These are phyloP conservation scores for Leptographium procerum DNA, from an alignment of 2,329 filamentous ascomycete species.

Conservation along the genomic window DNA sequence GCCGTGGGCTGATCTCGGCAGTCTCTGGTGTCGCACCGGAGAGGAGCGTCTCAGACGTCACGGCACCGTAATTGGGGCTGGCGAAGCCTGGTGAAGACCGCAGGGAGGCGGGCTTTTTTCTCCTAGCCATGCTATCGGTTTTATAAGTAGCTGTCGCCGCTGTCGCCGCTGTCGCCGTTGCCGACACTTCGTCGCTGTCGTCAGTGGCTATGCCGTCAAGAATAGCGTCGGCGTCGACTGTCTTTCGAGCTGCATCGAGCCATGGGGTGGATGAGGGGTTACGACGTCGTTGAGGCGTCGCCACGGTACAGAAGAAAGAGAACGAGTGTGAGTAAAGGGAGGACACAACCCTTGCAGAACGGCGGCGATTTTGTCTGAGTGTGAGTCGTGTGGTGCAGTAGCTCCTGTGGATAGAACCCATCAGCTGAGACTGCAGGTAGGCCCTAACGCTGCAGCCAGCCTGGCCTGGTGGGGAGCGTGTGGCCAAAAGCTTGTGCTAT, in stretches of 20 bases:
- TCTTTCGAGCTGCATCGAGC: not conserved
- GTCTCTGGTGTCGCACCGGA: not conserved
- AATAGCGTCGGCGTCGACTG: not conserved
- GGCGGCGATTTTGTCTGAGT: not conserved
- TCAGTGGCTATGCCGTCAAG: not conserved
- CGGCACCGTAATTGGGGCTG: slow-evolving; percentile 23
- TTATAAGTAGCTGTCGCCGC: not conserved
- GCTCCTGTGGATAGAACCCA: not conserved
- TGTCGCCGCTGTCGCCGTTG: not conserved
- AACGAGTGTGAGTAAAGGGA: not conserved
- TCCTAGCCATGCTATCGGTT: not conserved
- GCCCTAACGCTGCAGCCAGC: not conserved
- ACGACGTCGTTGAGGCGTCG: not conserved
- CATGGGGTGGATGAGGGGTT: slow-evolving; percentile 1
- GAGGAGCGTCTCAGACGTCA: slow-evolving; percentile 2
- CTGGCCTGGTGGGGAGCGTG: not conserved
- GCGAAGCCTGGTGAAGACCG: slow-evolving; percentile 20
- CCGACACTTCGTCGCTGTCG: too few species aligned
- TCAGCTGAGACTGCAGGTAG: not conserved
- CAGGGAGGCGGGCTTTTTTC: slow-evolving; percentile 11
- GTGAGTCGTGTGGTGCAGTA: not conserved
- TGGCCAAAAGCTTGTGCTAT: not conserved
- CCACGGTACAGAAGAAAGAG: not conserved
- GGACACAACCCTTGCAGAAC: not conserved
- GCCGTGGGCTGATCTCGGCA: not conserved